Evolutionary conservation across 495 filamentous ascomycete species (phyloP).

Genomic region (Neurospora sp.): DNA sequence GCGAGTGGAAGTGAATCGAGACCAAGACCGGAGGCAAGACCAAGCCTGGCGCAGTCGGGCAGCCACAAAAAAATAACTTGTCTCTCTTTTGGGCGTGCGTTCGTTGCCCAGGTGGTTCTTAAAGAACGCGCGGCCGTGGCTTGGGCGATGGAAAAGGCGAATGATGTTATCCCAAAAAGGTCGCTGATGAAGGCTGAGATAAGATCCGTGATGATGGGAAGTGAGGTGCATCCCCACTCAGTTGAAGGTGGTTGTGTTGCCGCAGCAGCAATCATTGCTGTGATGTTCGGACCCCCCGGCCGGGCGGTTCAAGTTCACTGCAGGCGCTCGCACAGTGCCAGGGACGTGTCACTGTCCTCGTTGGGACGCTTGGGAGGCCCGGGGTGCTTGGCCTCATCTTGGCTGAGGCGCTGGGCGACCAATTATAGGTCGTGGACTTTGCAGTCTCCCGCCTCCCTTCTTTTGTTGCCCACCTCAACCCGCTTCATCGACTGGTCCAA

Average conservation of each 20-base stretch:
- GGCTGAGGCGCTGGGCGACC: background rate
- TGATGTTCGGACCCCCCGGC: background rate
- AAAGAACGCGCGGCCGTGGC: background rate
- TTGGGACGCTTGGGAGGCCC: background rate
- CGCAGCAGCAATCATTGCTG: background rate
- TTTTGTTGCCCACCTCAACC: background rate
- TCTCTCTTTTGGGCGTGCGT: background rate
- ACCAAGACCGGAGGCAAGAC: background rate
- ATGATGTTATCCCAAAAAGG: background rate
- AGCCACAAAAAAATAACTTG: background rate
- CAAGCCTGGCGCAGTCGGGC: background rate
- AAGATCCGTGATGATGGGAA: background rate
- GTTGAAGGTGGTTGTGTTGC: background rate
- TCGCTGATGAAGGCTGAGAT: background rate
- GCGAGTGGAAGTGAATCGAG: background rate
- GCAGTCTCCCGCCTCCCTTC: background rate
- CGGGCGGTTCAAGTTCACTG: background rate
- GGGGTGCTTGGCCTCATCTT: constrained; percentile 1
- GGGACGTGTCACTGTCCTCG: background rate
- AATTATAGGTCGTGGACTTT: background rate
- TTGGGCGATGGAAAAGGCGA: background rate
- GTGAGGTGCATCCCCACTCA: background rate
- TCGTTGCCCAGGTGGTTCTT: background rate
- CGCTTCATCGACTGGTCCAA: background rate
- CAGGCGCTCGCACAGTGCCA: constrained; percentile 5